Base-by-base conservation (phyloP, 495 filamentous ascomycete genomes). In the Trichocladium uniseriatum region DNA sequence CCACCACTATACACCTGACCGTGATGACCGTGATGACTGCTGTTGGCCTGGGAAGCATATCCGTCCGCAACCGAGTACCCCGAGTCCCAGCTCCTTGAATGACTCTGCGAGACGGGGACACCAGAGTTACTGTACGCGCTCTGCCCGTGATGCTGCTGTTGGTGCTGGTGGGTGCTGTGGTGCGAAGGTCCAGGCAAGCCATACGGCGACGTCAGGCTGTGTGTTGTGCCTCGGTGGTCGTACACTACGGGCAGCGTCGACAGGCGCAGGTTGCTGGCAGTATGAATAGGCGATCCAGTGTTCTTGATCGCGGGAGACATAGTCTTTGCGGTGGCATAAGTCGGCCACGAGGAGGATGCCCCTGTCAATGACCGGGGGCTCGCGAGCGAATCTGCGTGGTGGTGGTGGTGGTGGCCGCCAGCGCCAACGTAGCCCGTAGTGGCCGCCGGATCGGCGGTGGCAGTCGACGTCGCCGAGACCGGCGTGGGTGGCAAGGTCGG, bases 341-440 rank as follows among this genome's bases (percentile, higher is more conserved):
- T 44, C 0, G 54, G 48, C 71, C 69, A 73, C 2, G 59, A 53
- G 0, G 71, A 53, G 1, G 60, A 48, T 0, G 56, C 63, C 2
- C 69, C 69, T 6, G 62, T 57, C 0, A 74, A 57, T 3, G 67
- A 64, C 0, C 71, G 65, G n/a, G 69, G 69, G 20, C 69, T 73
- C 2, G 65, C 51, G 35, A 69, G 56, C 19, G 69, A 61, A 16
- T 73, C 67, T 13, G 59, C 55, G n/a, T 67, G 67, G 52, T 70
- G 66, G 52, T 73, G 54, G n/a, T 67, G 67, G 52, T 70, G 66
- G 52, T 73, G 67, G 5, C 55, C 50, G 28, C 51, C 52, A 16
- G 28, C 16, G n/a, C 61, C 43, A 16, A 56, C 48, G 34, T 74
- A 67, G 1, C 54, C 50, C 3, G 49, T 39, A 10, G 47, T 31